Percentiles rank a stretch among this genome's conserved stretches.
These are phyloP conservation scores for Lactarius vividus DNA, from an alignment of 768 basidiomycete species.

Conservation along the genomic window DNA sequence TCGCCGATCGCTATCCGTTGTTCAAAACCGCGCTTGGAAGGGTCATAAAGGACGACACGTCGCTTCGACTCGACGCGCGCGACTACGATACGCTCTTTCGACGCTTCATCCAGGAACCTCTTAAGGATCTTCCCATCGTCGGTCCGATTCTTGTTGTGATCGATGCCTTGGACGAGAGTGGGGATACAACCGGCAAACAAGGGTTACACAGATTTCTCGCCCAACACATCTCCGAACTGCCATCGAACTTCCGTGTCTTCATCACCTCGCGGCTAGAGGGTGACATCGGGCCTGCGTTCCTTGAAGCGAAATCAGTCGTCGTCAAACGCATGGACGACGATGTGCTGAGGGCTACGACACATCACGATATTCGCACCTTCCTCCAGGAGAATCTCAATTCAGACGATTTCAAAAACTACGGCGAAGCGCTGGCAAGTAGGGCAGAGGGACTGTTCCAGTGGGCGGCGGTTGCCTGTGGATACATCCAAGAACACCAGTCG, in stretches of 20 bases:
- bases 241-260: conserved; percentile 1
- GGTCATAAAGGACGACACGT: background rate
- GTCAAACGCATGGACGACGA: background rate
- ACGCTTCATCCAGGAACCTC: background rate
- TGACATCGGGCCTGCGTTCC: background rate
- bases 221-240: background rate
- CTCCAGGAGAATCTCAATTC: background rate
- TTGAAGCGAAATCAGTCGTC: background rate
- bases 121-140: background rate
- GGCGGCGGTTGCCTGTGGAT: background rate
- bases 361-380: background rate
- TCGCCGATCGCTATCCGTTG: background rate
- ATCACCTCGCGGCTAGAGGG: background rate
- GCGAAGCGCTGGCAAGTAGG: background rate
- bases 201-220: background rate
- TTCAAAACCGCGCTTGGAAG: background rate
- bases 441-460: conserved; percentile 2
- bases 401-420: background rate
- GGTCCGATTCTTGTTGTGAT: background rate
- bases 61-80: background rate
- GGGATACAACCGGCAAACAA: background rate
- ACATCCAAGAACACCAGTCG: background rate
- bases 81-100: conserved; percentile 1
- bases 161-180: conserved; percentile 4
- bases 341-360: background rate